phyloP scores from a whole-genome alignment of 2,329 filamentous ascomycete genomes.

The Aspergillus awamori region DNA sequence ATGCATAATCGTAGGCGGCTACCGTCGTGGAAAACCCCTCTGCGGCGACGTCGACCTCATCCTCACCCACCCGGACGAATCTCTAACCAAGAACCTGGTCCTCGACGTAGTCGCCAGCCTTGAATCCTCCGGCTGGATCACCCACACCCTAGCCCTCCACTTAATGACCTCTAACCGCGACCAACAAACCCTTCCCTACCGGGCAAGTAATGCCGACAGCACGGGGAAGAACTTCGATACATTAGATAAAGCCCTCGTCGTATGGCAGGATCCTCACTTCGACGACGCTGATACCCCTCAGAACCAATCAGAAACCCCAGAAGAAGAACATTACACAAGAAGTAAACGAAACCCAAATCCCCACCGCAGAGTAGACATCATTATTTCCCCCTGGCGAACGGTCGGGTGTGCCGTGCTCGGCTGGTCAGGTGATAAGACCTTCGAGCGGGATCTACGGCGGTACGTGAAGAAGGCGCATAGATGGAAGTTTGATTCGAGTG shows the following conservation, averaged over 20 bases:
- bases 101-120: slow-evolving; percentile 70
- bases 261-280: slow-evolving; percentile 76
- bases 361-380: slow-evolving; percentile 88
- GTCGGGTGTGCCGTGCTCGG: slow-evolving; percentile 85
- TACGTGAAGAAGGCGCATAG: slow-evolving; percentile 73
- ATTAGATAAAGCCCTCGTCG: slow-evolving; percentile 87
- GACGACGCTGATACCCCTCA: slow-evolving; percentile 31
- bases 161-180: slow-evolving; percentile 71
- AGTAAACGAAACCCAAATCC: slow-evolving; percentile 65
- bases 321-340: slow-evolving; percentile 19
- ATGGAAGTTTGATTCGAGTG: slow-evolving; percentile 91
- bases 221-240: slow-evolving; percentile 70
- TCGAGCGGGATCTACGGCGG: slow-evolving; percentile 79
- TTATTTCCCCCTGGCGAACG: slow-evolving; percentile 84
- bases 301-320: slow-evolving; percentile 9
- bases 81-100: slow-evolving; percentile 70
- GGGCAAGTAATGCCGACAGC: slow-evolving; percentile 34
- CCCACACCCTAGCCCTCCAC: slow-evolving; percentile 75
- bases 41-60: slow-evolving; percentile 86
- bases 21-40: slow-evolving; percentile 73
- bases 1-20: slow-evolving; percentile 73
- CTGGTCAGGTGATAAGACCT: slow-evolving; percentile 88
- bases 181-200: slow-evolving; percentile 65
- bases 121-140: slow-evolving; percentile 71
- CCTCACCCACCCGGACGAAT: slow-evolving; percentile 74